Evolutionary conservation across 2,329 filamentous ascomycete genomes (phyloP).

Genomic region (Paecilomyces dactylethromorphus): DNA sequence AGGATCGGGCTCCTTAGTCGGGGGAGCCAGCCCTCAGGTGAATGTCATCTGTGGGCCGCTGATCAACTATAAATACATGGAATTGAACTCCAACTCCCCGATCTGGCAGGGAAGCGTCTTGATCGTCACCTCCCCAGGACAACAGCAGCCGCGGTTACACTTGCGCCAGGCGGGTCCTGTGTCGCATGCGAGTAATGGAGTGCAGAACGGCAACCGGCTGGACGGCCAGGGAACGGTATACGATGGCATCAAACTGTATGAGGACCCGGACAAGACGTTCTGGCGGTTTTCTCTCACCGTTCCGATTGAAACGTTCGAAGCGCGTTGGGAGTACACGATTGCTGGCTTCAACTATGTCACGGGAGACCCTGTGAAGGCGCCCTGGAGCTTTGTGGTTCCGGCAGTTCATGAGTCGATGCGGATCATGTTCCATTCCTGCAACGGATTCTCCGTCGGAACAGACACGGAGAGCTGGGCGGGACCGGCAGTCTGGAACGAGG

Average conservation of each 20-base stretch:
- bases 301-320: constrained; percentile 66
- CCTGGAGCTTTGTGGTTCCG: constrained; percentile 50
- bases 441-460: constrained; percentile 61
- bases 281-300: constrained; percentile 53
- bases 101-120: constrained; percentile 80
- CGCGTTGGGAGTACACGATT: constrained; percentile 72
- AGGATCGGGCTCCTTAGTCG: constrained; percentile 3
- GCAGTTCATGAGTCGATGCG: constrained; percentile 59
- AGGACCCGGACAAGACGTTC: constrained; percentile 53
- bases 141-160: constrained; percentile 54
- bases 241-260: constrained; percentile 52
- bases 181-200: constrained; percentile 11
- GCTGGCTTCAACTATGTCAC: constrained; percentile 58
- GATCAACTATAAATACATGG: constrained; percentile 44
- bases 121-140: constrained; percentile 70
- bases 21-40: constrained; percentile 18
- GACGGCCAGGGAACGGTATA: constrained; percentile 23
- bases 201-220: constrained; percentile 8
- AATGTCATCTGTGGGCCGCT: constrained; percentile 43
- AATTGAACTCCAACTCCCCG: constrained; percentile 21
- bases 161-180: constrained; percentile 30
- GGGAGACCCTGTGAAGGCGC: constrained; percentile 48
- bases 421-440: constrained; percentile 65
- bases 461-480: constrained; percentile 58
- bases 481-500: constrained; percentile 59